phyloP scores from a whole-genome alignment of 2,329 filamentous ascomycete species.

The Colletotrichum spaethianum region DNA sequence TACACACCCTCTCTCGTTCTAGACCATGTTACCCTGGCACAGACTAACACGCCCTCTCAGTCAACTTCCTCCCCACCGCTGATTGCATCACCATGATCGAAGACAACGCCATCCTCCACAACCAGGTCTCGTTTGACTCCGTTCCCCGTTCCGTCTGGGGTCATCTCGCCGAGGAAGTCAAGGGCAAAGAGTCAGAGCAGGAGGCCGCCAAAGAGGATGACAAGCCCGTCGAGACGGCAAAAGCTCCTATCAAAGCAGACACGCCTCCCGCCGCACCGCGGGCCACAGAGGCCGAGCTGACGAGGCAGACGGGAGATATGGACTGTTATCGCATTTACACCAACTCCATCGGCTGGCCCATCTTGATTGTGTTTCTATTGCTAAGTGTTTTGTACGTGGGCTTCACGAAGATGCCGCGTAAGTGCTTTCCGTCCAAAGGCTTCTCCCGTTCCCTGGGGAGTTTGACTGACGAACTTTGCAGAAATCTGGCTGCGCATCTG shows the following conservation, averaged over 20 bases:
- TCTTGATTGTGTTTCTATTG: conserved; percentile 43
- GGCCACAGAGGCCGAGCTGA: conserved; percentile 44
- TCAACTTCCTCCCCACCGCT: conserved; percentile 45
- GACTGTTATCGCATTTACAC: conserved; percentile 50
- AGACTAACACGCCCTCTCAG: conserved; percentile 34
- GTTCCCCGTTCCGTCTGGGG: conserved; percentile 43
- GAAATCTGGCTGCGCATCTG: conserved; percentile 52
- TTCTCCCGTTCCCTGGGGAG: background rate
- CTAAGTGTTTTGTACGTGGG: conserved; percentile 43
- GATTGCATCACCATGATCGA: conserved; percentile 47
- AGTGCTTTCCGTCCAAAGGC: conserved; percentile 7
- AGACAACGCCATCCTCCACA: conserved; percentile 42
- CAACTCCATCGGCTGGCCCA: conserved; percentile 45
- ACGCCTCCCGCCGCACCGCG: background rate
- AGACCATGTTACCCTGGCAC: background rate
- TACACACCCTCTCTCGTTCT: conserved; percentile 27
- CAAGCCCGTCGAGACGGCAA: background rate
- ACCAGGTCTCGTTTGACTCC: conserved; percentile 45
- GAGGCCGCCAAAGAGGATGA: background rate
- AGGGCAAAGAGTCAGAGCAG: conserved; percentile 4
- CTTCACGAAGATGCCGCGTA: conserved; percentile 46
- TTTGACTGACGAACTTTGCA: conserved; percentile 19
- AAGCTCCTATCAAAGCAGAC: background rate
- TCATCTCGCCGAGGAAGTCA: conserved; percentile 32
- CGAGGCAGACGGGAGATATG: conserved; percentile 48